phyloP scores from a whole-genome alignment of 1,284 basidiomycete species.

The Takashimella koratensis region DNA sequence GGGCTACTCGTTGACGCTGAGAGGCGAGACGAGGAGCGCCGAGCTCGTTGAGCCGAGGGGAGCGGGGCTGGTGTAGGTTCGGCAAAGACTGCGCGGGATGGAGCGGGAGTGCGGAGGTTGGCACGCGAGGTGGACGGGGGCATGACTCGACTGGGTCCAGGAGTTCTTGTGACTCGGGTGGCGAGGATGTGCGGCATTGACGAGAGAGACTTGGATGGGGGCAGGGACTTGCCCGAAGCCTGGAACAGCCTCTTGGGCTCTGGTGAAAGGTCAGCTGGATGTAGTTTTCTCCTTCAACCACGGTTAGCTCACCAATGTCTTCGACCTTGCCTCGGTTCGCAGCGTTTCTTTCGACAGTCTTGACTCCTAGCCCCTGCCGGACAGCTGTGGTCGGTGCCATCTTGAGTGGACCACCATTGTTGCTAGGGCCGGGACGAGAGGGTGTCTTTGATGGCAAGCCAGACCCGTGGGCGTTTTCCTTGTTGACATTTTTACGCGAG shows the following conservation, averaged over 20 bases:
- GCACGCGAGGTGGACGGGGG: background rate
- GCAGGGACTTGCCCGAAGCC: slow-evolving; percentile 2
- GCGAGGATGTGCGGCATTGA: background rate
- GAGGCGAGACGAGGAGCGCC: slow-evolving; percentile 17
- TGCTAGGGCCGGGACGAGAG: background rate
- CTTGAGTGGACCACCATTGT: background rate
- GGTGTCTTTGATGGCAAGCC: background rate
- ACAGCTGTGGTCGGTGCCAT: background rate
- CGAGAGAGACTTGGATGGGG: slow-evolving; percentile 2
- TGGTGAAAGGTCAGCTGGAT: slow-evolving; percentile 4
- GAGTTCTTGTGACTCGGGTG: background rate
- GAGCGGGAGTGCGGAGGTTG: slow-evolving; percentile 12
- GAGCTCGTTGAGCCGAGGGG: slow-evolving; percentile 34
- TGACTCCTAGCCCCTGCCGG: slow-evolving; percentile 6
- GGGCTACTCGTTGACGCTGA: background rate
- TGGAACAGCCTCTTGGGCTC: slow-evolving; percentile 19
- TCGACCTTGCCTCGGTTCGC: background rate
- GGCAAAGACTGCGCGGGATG: background rate
- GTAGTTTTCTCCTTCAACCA: background rate
- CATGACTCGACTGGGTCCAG: background rate
- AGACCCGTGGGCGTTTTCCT: background rate
- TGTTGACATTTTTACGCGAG: background rate
- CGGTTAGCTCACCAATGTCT: slow-evolving; percentile 11
- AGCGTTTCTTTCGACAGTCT: slow-evolving; percentile 15
- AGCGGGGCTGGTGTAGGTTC: slow-evolving; percentile 32